Conservation (phyloP, 1,139 yeast genomes). For the Pneumocystis murina region DNA sequence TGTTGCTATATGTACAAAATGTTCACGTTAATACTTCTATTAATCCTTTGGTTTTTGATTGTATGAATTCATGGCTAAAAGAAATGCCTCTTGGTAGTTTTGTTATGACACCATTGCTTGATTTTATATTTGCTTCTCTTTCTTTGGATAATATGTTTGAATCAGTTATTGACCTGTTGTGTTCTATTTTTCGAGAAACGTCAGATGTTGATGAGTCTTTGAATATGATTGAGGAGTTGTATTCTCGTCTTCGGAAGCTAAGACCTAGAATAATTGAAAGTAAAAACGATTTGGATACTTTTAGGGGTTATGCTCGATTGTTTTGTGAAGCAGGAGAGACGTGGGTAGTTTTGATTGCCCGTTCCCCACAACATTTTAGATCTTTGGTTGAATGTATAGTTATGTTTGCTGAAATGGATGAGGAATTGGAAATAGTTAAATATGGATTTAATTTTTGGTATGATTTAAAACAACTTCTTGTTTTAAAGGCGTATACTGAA, state of each 20-base stretch:
- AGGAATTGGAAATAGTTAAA: conserved; percentile 75
- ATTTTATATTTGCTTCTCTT: conserved; percentile 55
- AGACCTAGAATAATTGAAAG: conserved; percentile 35
- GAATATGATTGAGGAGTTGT: conserved; percentile 50
- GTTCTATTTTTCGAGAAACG: conserved; percentile 67
- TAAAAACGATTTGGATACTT: conserved; percentile 52
- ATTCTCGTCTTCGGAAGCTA: conserved; percentile 49
- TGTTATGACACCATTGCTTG: conserved; percentile 46
- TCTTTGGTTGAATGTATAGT: conserved; percentile 64
- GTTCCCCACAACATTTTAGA: conserved; percentile 52
- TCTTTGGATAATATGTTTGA: conserved; percentile 51
- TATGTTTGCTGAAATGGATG: conserved; percentile 35
- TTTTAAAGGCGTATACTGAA: conserved; percentile 46
- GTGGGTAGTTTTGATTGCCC: conserved; percentile 81
- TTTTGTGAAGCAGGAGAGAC: conserved; percentile 90
- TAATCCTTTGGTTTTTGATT: conserved; percentile 41
- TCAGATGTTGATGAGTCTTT: conserved; percentile 41
- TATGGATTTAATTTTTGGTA: conserved; percentile 93
- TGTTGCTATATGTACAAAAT: conserved; percentile 26
- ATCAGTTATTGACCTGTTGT: conserved; percentile 72
- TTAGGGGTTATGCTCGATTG: conserved; percentile 58
- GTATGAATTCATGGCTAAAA: conserved; percentile 77
- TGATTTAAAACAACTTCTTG: conserved; percentile 54
- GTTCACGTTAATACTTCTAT: conserved; percentile 25
- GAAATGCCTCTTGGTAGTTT: conserved; percentile 65